Base-by-base conservation (phyloP, 345 rosid genomes). In the Heritiera littoralis region DNA sequence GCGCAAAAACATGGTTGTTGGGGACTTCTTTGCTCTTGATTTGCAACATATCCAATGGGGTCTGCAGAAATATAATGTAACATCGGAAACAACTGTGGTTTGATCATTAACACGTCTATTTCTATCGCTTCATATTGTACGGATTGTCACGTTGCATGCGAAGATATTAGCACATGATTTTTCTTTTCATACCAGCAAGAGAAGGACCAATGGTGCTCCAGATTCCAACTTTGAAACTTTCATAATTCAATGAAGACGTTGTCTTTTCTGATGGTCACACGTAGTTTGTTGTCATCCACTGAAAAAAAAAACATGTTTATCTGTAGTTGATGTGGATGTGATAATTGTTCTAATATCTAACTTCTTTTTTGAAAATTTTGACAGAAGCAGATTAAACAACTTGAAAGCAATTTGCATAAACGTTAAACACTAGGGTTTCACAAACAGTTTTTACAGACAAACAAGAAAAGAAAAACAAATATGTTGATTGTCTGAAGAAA, bases 211-310 rank as follows among this genome's bases (percentile, higher is more conserved):
- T 13, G 59, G 43, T 70, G 60, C 38, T 59, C 41, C 1, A 14
- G 38, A 23, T 49, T 71, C 75, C 75, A 30, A 11, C 52, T 67
- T 18, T 71, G 4, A 9, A 48, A 10, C 11, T 56, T 63, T 66
- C 71, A 40, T 66, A 7, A 2, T 61, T 18, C 1, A 66, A 38
- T 66, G 48, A 66, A 32, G 48, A 35, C 18, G 15, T 54, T 72
- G 77, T 74, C 67, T 59, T 74, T 56, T 74, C 54, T 11, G 66
- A 59, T 58, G 66, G 41, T 74, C 66, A n/a, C 2, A 5, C 20
- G 5, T 56, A 23, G 55, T 41, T 54, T 72, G 64, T 54, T 55
- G 32, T 54, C 17, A 72, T 18, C 76, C 76, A n/a, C 35, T 72
- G 10, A 48, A 13, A 20, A 38, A 5, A 51, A 30, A 32, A 72